These are phyloP conservation scores for Penicillium maclennaniae DNA, from an alignment of 495 filamentous ascomycete genomes.

Conservation along the genomic window DNA sequence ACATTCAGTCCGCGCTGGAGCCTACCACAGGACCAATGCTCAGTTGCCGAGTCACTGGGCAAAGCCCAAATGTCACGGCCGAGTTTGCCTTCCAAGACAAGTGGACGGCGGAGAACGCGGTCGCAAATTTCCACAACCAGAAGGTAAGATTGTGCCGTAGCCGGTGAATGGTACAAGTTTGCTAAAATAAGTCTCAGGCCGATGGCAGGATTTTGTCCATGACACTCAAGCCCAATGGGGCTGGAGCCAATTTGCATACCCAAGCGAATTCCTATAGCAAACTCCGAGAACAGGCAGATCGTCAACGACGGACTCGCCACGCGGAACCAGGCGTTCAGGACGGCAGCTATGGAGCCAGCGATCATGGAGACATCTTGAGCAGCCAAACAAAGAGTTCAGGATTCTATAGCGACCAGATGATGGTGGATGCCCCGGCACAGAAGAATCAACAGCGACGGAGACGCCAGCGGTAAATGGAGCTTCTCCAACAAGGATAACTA, in stretches of 20 bases:
- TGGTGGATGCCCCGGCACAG: conserved; percentile 35
- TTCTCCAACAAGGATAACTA: neutral
- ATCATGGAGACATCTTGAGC: conserved; percentile 25
- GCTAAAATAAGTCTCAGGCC: conserved; percentile 53
- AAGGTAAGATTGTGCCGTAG: conserved; percentile 50
- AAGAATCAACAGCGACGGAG: conserved; percentile 21
- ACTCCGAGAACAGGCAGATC: conserved; percentile 47
- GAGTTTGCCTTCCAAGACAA: conserved; percentile 80
- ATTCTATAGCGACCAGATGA: conserved; percentile 44
- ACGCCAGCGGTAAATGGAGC: conserved; percentile 17
- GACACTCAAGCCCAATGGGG: conserved; percentile 57
- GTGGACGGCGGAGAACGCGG: conserved; percentile 71
- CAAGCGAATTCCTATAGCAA: conserved; percentile 35
- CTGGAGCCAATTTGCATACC: conserved; percentile 19
- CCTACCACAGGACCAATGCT: conserved; percentile 66
- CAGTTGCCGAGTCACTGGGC: conserved; percentile 66
- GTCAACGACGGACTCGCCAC: conserved; percentile 40
- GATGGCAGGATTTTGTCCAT: conserved; percentile 81
- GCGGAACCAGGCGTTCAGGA: conserved; percentile 52
- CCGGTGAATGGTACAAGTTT: neutral
- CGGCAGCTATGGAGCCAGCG: conserved; percentile 57
- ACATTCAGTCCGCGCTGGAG: conserved; percentile 84
- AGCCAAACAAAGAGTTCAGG: conserved; percentile 3
- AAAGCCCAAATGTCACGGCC: conserved; percentile 73
- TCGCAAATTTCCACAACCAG: conserved; percentile 82